These are phyloP conservation scores for Calonectria pseudoturangicola DNA, from an alignment of 2,329 filamentous ascomycete species.

Conservation along the genomic window DNA sequence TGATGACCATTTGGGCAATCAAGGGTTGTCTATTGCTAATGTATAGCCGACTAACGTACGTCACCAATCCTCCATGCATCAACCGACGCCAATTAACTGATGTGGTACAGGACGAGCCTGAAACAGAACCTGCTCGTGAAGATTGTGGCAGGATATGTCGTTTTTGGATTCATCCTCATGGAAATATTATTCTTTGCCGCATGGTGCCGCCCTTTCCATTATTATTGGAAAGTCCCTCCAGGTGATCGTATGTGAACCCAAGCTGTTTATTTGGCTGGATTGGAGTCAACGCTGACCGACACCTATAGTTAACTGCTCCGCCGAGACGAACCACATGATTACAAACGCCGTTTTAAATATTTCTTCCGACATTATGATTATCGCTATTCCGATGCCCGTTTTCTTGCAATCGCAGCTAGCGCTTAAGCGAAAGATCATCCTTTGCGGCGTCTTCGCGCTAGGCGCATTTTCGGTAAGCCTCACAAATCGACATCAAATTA, in stretches of 20 bases:
- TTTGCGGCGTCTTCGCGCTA: conserved; percentile 67
- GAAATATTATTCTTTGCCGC: conserved; percentile 68
- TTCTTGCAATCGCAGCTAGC: conserved; percentile 69
- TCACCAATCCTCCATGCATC: neutral
- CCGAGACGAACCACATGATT: conserved; percentile 73
- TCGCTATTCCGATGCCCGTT: conserved; percentile 72
- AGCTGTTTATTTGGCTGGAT: neutral
- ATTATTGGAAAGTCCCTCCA: conserved; percentile 39
- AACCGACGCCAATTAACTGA: rapidly evolving
- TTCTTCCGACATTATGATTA: conserved; percentile 74
- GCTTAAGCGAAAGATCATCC: conserved; percentile 69
- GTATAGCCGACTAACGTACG: conserved; percentile 71
- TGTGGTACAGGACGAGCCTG: conserved; percentile 61
- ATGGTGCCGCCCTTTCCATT: conserved; percentile 34
- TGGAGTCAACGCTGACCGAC: neutral
- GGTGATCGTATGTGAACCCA: conserved; percentile 17
- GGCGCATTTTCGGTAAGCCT: conserved; percentile 65
- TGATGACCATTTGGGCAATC: conserved; percentile 73
- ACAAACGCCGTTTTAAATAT: conserved; percentile 76
- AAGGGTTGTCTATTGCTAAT: conserved; percentile 73
- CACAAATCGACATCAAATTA: rapidly evolving
- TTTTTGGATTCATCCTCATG: conserved; percentile 65
- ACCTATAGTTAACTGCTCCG: conserved; percentile 64
- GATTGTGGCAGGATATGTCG: conserved; percentile 66
- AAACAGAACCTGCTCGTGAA: conserved; percentile 66